These are phyloP conservation scores for Saccharomyces paradoxus DNA, from an alignment of 805 yeast species.

Conservation along the genomic window DNA sequence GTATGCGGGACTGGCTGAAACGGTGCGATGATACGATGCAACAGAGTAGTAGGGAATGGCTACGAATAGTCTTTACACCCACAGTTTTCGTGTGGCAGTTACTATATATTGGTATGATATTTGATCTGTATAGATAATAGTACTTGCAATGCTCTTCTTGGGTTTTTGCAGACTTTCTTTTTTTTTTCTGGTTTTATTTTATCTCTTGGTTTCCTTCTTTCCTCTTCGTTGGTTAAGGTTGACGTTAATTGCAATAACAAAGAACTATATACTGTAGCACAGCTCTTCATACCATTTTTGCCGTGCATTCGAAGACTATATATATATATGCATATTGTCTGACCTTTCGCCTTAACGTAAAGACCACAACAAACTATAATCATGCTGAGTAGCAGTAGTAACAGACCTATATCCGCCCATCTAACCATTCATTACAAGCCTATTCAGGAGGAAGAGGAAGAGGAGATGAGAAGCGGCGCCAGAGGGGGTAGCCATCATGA, in stretches of 20 bases:
- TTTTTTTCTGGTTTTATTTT: background rate
- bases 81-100: background rate
- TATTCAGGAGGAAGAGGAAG: background rate
- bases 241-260: background rate
- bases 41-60: background rate
- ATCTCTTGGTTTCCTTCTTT: background rate
- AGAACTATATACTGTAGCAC: background rate
- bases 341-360: background rate
- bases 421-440: slow-evolving; percentile 4
- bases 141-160: background rate
- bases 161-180: background rate
- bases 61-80: background rate
- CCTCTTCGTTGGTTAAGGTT: background rate
- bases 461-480: background rate
- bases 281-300: background rate
- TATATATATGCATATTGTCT: background rate
- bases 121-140: background rate
- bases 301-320: background rate
- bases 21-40: background rate
- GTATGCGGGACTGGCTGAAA: background rate
- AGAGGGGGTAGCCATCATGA: background rate
- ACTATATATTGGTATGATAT: background rate
- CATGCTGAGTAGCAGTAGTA: background rate
- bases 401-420: slow-evolving; percentile 9
- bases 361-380: background rate